Conservation (phyloP, 2,329 filamentous ascomycete species). For the Parafenestella ontariensis region DNA sequence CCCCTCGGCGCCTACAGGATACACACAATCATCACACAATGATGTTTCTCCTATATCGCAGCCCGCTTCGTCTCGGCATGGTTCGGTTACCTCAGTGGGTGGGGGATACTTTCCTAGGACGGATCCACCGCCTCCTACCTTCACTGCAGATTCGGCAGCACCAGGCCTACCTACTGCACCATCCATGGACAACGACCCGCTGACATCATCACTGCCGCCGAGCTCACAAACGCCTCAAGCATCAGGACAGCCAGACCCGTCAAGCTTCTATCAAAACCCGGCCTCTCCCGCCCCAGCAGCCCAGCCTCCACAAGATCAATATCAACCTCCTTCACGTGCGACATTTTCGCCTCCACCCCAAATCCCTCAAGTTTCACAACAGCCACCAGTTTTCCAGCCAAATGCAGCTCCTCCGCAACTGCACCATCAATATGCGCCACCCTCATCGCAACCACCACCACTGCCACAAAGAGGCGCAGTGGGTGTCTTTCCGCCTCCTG, state of each 20-base stretch:
- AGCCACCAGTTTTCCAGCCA: conserved; percentile 15
- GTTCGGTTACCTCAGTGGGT: conserved; percentile 55
- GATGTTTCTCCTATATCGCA: conserved; percentile 63
- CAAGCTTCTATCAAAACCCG: conserved; percentile 44
- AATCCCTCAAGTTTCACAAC: conserved; percentile 16
- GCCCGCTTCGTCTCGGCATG: conserved; percentile 52
- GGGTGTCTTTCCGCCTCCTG: conserved; percentile 7
- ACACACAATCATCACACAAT: conserved; percentile 48
- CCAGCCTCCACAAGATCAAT: conserved; percentile 31
- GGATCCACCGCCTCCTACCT: conserved; percentile 56
- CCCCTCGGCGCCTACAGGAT: conserved; percentile 40
- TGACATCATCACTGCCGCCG: conserved; percentile 30
- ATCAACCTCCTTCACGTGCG: conserved; percentile 23
- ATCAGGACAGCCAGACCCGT: conserved; percentile 31
- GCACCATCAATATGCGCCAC: conserved; percentile 9
- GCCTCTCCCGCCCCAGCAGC: conserved; percentile 47
- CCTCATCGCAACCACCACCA: conserved; percentile 9
- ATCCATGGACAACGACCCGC: conserved; percentile 38
- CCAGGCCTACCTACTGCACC: conserved; percentile 47
- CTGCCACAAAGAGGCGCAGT: conserved; percentile 3
- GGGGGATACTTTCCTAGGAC: conserved; percentile 65
- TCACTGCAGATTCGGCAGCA: conserved; percentile 47
- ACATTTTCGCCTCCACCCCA: conserved; percentile 14
- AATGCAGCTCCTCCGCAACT: conserved; percentile 11
- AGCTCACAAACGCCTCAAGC: conserved; percentile 32